Evolutionary conservation across 2,329 filamentous ascomycete species (phyloP).

Genomic region (Alternaria sp.): DNA sequence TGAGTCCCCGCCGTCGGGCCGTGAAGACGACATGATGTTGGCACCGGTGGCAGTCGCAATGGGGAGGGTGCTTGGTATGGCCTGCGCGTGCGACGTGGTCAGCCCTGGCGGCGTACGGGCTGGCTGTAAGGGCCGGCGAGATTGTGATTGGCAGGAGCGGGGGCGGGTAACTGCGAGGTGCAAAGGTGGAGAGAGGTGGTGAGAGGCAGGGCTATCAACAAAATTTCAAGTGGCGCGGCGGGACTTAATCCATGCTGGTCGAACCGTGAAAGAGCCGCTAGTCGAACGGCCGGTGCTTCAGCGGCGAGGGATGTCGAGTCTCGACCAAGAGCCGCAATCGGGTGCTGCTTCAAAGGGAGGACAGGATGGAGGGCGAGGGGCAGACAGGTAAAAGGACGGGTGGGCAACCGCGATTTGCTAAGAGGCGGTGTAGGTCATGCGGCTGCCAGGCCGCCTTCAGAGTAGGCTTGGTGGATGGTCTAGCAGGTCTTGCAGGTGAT

Average conservation of each 20-base stretch:
- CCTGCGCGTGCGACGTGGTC: constrained; percentile 29
- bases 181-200: constrained; percentile 17
- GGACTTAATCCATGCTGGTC: constrained; percentile 6
- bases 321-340: constrained; percentile 1
- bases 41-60: constrained; percentile 18
- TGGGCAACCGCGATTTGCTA: constrained; percentile 3
- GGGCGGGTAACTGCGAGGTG: constrained; percentile 7
- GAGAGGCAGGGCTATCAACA: constrained; percentile 18
- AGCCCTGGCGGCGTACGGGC: constrained; percentile 13
- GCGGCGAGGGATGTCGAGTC: constrained; percentile 1
- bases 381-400: constrained; percentile 1
- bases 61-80: constrained; percentile 20
- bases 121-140: constrained; percentile 15
- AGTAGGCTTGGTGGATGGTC: constrained; percentile 18
- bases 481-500: constrained; percentile 18
- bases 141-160: constrained; percentile 29
- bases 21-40: constrained; percentile 21
- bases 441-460: constrained; percentile 6
- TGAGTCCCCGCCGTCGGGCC: constrained; percentile 16
- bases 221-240: constrained; percentile 9
- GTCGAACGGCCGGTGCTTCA: constrained; percentile 12
- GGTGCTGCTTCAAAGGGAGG: not conserved
- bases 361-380: constrained; percentile 2
- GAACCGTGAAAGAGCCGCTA: constrained; percentile 15
- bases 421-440: constrained; percentile 34